Conservation (phyloP, 1,139 yeast genomes). For the Sugiyamaella paludigena region DNA sequence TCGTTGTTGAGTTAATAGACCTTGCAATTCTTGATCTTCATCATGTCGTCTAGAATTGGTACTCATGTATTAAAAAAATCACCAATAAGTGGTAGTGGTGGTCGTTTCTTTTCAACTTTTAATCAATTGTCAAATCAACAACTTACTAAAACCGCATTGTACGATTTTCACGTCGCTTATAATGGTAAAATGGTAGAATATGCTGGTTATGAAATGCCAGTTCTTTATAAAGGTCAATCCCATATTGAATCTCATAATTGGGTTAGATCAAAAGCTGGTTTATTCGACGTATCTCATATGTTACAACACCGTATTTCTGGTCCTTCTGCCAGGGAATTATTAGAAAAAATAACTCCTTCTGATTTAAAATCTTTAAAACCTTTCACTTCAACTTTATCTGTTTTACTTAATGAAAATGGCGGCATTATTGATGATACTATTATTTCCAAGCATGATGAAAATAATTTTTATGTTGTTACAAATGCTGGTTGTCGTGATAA, state of each 20-base stretch:
- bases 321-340: constrained; percentile 59
- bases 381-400: constrained; percentile 71
- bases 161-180: constrained; percentile 70
- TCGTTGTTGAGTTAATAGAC: too few relatives aligned
- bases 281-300: constrained; percentile 97
- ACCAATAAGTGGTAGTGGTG: too few relatives aligned
- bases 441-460: constrained; percentile 78
- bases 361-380: constrained; percentile 59
- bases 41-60: too few relatives aligned
- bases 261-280: constrained; percentile 85
- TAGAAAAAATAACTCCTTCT: constrained; percentile 82
- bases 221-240: constrained; percentile 72
- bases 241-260: constrained; percentile 93
- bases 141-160: constrained; percentile 68
- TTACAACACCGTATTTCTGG: constrained; percentile 81
- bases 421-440: constrained; percentile 89
- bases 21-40: too few relatives aligned
- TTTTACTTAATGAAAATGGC: constrained; percentile 67
- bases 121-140: constrained; percentile 19
- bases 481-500: constrained; percentile 93
- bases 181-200: constrained; percentile 94
- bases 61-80: too few relatives aligned
- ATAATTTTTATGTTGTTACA: constrained; percentile 84
- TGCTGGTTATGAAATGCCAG: constrained; percentile 96
- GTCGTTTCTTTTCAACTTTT: too few relatives aligned